phyloP scores from a whole-genome alignment of 768 basidiomycete genomes.

The Boletus pseudo-olivaceus region DNA sequence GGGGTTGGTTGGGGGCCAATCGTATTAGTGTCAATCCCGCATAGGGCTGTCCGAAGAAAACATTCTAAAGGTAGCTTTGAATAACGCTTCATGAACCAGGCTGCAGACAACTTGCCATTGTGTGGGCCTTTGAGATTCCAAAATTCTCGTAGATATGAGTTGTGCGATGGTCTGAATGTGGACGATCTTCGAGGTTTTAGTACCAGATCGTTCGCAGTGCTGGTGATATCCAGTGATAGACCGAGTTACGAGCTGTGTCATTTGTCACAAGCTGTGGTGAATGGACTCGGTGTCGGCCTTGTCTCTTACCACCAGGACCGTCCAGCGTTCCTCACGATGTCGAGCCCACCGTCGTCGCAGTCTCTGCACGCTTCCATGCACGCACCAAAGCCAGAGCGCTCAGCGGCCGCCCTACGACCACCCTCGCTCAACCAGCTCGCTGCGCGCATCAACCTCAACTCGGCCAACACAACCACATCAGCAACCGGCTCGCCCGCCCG shows the following conservation, averaged over 20 bases:
- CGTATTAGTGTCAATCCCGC: neutral
- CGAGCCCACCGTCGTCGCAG: conserved; percentile 29
- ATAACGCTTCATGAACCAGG: neutral
- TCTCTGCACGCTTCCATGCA: conserved; percentile 32
- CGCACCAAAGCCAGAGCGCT: conserved; percentile 37
- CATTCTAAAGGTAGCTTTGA: neutral
- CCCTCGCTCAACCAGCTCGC: conserved; percentile 82
- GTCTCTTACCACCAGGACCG: conserved; percentile 9
- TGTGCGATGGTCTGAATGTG: neutral
- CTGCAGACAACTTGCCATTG: too few relatives aligned
- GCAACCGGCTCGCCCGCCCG: conserved; percentile 37
- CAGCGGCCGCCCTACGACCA: conserved; percentile 39
- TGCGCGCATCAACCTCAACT: conserved; percentile 61
- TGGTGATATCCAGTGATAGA: neutral
- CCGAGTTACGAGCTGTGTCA: neutral
- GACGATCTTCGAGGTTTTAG: neutral
- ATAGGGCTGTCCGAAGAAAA: neutral
- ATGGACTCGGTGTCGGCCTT: conserved; percentile 8
- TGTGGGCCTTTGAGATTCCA: neutral
- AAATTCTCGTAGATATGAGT: neutral
- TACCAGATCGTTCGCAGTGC: neutral
- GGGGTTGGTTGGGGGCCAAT: neutral
- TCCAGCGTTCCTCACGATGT: conserved; percentile 22
- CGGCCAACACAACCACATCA: conserved; percentile 20
- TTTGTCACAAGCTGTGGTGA: neutral